Evolutionary conservation across 805 yeast genomes (phyloP).

Genomic region (Kodamaea fukazawae): DNA sequence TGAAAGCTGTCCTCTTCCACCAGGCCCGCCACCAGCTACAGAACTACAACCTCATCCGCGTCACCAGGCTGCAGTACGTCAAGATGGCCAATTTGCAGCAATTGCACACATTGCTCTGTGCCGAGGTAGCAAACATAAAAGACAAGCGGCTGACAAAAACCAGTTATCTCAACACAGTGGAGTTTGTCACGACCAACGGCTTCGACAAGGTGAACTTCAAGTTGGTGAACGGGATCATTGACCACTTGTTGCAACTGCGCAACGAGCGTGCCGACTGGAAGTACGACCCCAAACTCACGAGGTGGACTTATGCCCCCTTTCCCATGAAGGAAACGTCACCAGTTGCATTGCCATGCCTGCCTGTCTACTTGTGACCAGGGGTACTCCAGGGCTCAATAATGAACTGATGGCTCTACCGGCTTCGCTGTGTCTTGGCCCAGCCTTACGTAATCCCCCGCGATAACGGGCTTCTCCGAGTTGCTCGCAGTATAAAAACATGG

Average conservation of each 20-base stretch:
- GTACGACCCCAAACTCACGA: conserved; percentile 16
- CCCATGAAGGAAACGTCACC: not conserved
- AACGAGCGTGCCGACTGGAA: conserved; percentile 22
- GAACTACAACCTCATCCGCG: conserved; percentile 20
- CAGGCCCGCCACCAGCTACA: conserved; percentile 27
- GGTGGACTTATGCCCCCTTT: conserved; percentile 10
- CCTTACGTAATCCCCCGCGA: too few species aligned
- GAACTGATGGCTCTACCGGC: too few species aligned
- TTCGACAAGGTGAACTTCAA: conserved; percentile 11
- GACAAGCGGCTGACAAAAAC: not conserved
- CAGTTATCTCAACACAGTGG: not conserved
- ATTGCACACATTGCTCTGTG: conserved; percentile 1
- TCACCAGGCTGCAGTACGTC: conserved; percentile 23
- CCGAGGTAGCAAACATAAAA: not conserved
- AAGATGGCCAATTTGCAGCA: conserved; percentile 11
- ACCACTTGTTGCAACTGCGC: conserved; percentile 17
- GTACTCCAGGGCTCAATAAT: too few species aligned
- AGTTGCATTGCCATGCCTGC: not conserved
- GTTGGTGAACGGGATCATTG: conserved; percentile 26
- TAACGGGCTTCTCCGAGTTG: too few species aligned
- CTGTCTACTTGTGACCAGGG: conserved; percentile 1
- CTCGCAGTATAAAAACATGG: too few species aligned
- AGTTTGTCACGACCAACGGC: conserved; percentile 3
- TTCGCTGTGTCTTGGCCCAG: too few species aligned
- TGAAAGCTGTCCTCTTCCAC: conserved; percentile 19